Percentiles rank a stretch among this genome's conserved stretches.
Evolutionary conservation across 768 basidiomycete genomes (phyloP).

Genomic region (Phanerochaete sordida): DNA sequence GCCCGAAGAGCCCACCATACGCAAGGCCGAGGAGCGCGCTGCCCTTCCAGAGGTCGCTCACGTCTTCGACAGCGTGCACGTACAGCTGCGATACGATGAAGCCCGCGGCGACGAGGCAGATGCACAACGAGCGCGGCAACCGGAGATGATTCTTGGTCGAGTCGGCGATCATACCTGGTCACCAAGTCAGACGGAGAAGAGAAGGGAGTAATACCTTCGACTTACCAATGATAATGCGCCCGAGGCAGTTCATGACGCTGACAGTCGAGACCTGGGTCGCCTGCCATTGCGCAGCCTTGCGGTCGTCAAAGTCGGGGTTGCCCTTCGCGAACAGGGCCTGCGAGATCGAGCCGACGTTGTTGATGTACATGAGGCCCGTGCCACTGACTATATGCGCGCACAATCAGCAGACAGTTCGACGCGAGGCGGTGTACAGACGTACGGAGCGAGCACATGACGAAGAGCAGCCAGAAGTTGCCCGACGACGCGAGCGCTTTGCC

Average conservation of each 20-base stretch:
- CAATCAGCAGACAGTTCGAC: not conserved
- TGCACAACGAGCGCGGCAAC: slow-evolving; percentile 64
- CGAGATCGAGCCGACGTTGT: slow-evolving; percentile 81
- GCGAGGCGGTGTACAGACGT: slow-evolving; percentile 21
- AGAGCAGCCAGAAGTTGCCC: slow-evolving; percentile 64
- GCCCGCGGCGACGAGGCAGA: slow-evolving; percentile 60
- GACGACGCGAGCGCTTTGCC: slow-evolving; percentile 49
- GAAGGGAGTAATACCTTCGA: not conserved
- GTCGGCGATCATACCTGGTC: slow-evolving; percentile 66
- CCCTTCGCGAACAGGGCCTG: slow-evolving; percentile 63
- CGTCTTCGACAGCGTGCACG: slow-evolving; percentile 50
- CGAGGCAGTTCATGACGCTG: slow-evolving; percentile 77
- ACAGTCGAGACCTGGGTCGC: slow-evolving; percentile 80
- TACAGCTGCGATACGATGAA: slow-evolving; percentile 74
- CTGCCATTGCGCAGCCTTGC: slow-evolving; percentile 71
- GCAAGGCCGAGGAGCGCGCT: slow-evolving; percentile 54
- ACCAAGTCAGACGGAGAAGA: not conserved
- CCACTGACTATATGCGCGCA: slow-evolving; percentile 51
- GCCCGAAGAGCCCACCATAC: slow-evolving; percentile 72
- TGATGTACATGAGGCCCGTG: slow-evolving; percentile 81
- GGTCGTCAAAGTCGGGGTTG: slow-evolving; percentile 60
- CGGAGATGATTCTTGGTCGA: slow-evolving; percentile 50
- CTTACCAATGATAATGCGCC: slow-evolving; percentile 73
- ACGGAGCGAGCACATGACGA: slow-evolving; percentile 54
- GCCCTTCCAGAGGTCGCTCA: slow-evolving; percentile 65